phyloP scores from a whole-genome alignment of 2,329 filamentous ascomycete genomes.

The Aspergillus floridensis region DNA sequence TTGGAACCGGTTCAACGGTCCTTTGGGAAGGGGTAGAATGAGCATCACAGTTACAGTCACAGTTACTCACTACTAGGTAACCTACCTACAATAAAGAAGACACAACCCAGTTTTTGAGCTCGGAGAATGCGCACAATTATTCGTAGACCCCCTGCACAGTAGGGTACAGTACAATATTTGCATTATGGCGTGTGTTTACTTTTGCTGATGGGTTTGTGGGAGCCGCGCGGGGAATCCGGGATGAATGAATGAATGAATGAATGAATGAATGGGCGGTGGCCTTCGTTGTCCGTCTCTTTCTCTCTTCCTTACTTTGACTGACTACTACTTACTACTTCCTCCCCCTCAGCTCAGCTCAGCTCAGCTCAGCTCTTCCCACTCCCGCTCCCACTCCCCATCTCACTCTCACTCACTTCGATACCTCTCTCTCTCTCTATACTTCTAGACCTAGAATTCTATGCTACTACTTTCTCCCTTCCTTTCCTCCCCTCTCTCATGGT shows the following conservation, averaged over 20 bases:
- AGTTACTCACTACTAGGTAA: no score
- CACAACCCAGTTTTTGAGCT: no score
- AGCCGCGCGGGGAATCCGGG: neutral
- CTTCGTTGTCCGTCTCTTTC: slow-evolving; percentile 11
- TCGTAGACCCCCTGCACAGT: no score
- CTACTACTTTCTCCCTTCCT: slow-evolving; percentile 11
- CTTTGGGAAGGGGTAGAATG: neutral
- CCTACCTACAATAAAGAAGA: no score
- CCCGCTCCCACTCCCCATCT: no score
- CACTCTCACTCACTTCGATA: no score
- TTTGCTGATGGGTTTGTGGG: neutral
- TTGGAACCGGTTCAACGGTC: neutral
- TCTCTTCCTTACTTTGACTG: neutral
- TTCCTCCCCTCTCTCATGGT: slow-evolving; percentile 31
- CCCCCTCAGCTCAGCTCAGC: neutral
- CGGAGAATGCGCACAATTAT: no score
- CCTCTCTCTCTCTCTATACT: no score
- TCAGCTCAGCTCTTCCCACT: neutral
- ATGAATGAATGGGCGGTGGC: neutral
- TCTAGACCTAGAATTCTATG: no score
- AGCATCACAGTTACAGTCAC: neutral
- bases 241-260: neutral
- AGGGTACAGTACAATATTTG: no score
- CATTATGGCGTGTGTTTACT: no score
- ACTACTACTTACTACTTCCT: no score